These are phyloP conservation scores for Metahyphopichia silvanorum DNA, from an alignment of 805 yeast species.

Conservation along the genomic window DNA sequence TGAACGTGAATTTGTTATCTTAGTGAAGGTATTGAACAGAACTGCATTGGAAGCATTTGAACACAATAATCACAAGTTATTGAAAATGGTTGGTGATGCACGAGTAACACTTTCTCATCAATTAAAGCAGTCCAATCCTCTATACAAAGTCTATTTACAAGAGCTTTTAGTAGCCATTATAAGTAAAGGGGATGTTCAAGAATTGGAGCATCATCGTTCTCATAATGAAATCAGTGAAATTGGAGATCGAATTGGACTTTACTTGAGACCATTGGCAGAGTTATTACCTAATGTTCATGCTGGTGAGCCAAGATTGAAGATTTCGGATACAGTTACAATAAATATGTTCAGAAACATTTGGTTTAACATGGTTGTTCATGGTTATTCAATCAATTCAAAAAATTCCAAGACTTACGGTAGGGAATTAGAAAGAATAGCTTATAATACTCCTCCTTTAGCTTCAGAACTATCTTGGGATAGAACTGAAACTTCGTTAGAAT, in stretches of 20 bases:
- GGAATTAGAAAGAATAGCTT: constrained; percentile 69
- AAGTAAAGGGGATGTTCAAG: constrained; percentile 75
- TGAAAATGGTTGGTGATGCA: constrained; percentile 46
- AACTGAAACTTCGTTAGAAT: constrained; percentile 87
- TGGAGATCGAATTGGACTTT: constrained; percentile 63
- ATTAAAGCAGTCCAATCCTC: constrained; percentile 37
- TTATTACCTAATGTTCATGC: constrained; percentile 57
- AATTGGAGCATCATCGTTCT: constrained; percentile 74
- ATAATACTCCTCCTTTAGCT: constrained; percentile 83
- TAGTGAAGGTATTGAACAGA: constrained; percentile 56
- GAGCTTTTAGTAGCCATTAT: constrained; percentile 68
- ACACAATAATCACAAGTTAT: constrained; percentile 33
- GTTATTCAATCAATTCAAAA: constrained; percentile 63
- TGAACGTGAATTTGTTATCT: constrained; percentile 63
- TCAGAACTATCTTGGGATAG: constrained; percentile 76
- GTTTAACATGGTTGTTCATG: constrained; percentile 93
- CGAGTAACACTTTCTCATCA: constrained; percentile 43
- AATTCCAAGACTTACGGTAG: constrained; percentile 45
- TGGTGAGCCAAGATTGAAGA: constrained; percentile 40
- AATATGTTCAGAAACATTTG: constrained; percentile 81
- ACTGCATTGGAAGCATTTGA: constrained; percentile 44
- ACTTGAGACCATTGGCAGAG: constrained; percentile 71
- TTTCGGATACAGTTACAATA: constrained; percentile 47
- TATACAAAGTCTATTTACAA: constrained; percentile 55
- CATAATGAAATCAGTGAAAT: constrained; percentile 66